Conservation (phyloP, 163 green algal genomes). For the Scenedesmus sp. region DNA sequence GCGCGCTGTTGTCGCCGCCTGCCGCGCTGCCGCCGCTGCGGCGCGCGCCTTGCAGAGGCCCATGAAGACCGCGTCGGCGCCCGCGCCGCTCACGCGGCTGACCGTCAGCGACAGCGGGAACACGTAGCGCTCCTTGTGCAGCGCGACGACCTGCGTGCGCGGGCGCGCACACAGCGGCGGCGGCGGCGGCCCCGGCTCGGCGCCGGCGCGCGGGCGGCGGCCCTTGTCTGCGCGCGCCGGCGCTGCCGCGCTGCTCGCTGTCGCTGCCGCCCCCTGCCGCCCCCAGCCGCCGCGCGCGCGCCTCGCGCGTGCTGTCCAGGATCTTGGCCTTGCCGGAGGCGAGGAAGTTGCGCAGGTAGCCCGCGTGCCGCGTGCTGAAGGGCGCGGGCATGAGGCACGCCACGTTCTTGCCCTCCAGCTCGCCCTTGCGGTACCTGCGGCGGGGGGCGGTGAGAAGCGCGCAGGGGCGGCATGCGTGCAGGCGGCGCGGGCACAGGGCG, state of each 20-base stretch:
- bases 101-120: constrained; percentile 56
- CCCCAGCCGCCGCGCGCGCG: not conserved
- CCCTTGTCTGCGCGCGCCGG: too few relatives aligned
- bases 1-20: not conserved
- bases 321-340: constrained; percentile 42
- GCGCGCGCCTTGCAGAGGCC: constrained; percentile 52
- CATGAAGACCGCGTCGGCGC: constrained; percentile 63
- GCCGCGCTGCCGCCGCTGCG: not conserved
- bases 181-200: too few relatives aligned
- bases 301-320: constrained; percentile 12
- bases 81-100: constrained; percentile 52
- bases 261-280: too few relatives aligned
- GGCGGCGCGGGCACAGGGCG: too few relatives aligned
- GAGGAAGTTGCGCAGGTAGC: constrained; percentile 59
- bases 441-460: too few relatives aligned
- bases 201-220: too few relatives aligned
- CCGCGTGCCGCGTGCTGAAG: constrained; percentile 57
- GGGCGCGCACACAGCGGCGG: not conserved
- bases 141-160: constrained; percentile 43
- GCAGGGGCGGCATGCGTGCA: too few relatives aligned
- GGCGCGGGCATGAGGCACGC: constrained; percentile 59
- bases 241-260: too few relatives aligned
- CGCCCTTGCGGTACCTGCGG: constrained; percentile 57
- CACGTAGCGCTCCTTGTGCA: constrained; percentile 63
- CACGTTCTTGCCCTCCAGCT: constrained; percentile 70